phyloP scores from a whole-genome alignment of 345 rosid genomes.

The Bretschneidera sinensis region DNA sequence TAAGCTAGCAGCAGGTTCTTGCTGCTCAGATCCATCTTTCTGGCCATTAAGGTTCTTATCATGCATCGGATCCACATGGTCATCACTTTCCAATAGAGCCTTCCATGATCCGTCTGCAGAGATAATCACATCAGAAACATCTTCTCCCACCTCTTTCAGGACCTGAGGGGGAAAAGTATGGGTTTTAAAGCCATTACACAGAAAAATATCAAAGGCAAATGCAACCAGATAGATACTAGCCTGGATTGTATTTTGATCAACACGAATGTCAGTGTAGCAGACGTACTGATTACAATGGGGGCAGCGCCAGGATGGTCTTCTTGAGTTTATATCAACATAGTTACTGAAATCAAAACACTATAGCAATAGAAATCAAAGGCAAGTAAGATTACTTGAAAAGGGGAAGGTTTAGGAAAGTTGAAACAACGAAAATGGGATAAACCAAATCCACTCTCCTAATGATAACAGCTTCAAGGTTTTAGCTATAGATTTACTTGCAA shows the following conservation, averaged over 20 bases:
- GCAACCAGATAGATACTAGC: slow-evolving; percentile 38
- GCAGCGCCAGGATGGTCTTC: slow-evolving; percentile 96
- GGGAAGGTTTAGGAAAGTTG: background rate
- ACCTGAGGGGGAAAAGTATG: slow-evolving; percentile 40
- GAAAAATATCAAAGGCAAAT: background rate
- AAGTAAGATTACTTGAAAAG: background rate
- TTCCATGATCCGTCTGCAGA: slow-evolving; percentile 86
- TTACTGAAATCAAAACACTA: slow-evolving; percentile 89
- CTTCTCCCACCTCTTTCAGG: slow-evolving; percentile 55
- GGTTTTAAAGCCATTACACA: background rate
- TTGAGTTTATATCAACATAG: slow-evolving; percentile 64
- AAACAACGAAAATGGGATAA: background rate
- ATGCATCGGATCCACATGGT: slow-evolving; percentile 24
- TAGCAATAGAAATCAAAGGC: slow-evolving; percentile 11
- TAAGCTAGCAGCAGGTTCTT: slow-evolving; percentile 34
- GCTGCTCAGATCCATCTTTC: slow-evolving; percentile 31
- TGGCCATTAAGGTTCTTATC: slow-evolving; percentile 17
- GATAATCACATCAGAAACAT: slow-evolving; percentile 60
- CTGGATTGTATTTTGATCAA: slow-evolving; percentile 85
- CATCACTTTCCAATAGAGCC: slow-evolving; percentile 51
- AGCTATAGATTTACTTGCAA: background rate
- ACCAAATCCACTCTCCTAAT: background rate
- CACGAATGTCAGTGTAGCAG: slow-evolving; percentile 64
- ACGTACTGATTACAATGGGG: slow-evolving; percentile 85
- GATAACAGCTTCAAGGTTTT: slow-evolving; percentile 3